Conservation (phyloP, 768 basidiomycete genomes). For the Xerocomellus amylosporus region DNA sequence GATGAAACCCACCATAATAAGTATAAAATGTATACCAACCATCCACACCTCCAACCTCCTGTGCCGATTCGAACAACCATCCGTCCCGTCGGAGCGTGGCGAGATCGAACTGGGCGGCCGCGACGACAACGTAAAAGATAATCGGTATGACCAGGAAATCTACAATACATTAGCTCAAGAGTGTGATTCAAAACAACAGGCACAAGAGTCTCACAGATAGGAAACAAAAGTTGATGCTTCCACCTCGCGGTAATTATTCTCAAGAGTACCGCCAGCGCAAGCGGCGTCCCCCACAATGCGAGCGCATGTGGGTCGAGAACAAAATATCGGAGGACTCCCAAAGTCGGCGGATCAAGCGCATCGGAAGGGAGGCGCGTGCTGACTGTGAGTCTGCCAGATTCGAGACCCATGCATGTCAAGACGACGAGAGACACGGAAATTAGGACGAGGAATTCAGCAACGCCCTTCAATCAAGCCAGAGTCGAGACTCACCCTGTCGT, state of each 20-base stretch:
- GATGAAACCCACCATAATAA: conserved; percentile 58
- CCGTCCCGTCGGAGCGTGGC: conserved; percentile 56
- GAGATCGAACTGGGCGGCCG: conserved; percentile 60
- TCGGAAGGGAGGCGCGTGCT: conserved; percentile 79
- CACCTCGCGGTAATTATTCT: conserved; percentile 75
- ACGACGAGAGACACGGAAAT: not conserved
- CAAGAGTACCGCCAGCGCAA: conserved; percentile 71
- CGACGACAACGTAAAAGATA: conserved; percentile 80
- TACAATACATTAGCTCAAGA: conserved; percentile 23
- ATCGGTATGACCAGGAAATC: conserved; percentile 80
- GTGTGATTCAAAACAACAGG: not conserved
- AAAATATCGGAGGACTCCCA: conserved; percentile 64
- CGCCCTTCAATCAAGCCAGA: not conserved
- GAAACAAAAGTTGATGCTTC: conserved; percentile 90
- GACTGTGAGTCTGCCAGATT: conserved; percentile 66
- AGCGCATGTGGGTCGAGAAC: conserved; percentile 63
- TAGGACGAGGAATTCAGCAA: not conserved
- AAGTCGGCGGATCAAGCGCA: conserved; percentile 60
- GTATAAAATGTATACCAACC: conserved; percentile 86
- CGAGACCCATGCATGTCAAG: not conserved
- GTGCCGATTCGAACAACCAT: conserved; percentile 77
- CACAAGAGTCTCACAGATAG: conserved; percentile 57
- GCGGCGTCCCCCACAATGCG: conserved; percentile 74
- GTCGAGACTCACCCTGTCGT: conserved; percentile 69
- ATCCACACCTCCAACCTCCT: conserved; percentile 32